These are phyloP conservation scores for Apiotrichum veenhuisii DNA, from an alignment of 1,284 basidiomycete genomes.

Conservation along the genomic window DNA sequence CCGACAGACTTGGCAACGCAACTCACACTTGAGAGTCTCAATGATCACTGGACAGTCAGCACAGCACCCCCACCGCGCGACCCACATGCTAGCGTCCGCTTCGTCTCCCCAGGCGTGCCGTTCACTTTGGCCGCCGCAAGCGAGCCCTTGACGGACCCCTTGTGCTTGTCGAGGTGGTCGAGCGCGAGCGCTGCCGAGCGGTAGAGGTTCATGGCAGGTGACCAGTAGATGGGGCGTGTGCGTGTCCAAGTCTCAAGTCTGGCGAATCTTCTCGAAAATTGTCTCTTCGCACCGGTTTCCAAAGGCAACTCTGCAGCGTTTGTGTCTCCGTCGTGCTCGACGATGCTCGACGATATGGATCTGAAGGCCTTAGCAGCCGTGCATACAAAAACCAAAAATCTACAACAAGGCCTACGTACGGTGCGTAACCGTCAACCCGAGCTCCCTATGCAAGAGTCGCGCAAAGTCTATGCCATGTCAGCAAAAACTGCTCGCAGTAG, in stretches of 20 bases:
- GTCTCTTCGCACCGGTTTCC: too few relatives aligned
- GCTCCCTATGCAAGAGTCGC: too few relatives aligned
- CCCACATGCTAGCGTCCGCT: constrained; percentile 55
- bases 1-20: too few relatives aligned
- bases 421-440: neutral
- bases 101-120: constrained; percentile 62
- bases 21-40: constrained; percentile 83
- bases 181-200: constrained; percentile 77
- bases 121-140: constrained; percentile 41
- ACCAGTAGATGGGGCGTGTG: neutral
- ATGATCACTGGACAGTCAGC: constrained; percentile 61
- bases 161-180: constrained; percentile 76
- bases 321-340: neutral
- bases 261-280: too few relatives aligned
- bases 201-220: constrained; percentile 80
- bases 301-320: too few relatives aligned
- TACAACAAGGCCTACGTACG: too few relatives aligned
- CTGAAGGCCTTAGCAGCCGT: too few relatives aligned
- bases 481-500: neutral
- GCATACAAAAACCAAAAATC: too few relatives aligned
- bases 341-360: neutral
- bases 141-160: constrained; percentile 65
- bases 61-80: neutral
- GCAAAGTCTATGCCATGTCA: constrained; percentile 1
- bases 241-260: too few relatives aligned